Evolutionary conservation across 352 stramenopile genomes (phyloP).

Genomic region (Phytopythium litorale): DNA sequence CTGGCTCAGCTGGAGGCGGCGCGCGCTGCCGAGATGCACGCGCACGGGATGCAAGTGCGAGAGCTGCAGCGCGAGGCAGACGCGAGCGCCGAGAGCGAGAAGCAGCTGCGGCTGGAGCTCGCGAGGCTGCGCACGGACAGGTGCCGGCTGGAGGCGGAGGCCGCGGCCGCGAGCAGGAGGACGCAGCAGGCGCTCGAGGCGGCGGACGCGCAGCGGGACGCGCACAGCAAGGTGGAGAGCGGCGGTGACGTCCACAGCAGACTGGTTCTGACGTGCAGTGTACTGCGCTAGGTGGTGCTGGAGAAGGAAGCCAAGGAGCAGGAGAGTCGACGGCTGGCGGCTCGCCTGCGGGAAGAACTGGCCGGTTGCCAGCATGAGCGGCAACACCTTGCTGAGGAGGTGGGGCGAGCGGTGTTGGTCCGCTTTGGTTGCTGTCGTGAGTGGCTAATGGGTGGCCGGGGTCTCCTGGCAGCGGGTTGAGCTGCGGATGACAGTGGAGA

Average conservation of each 20-base stretch:
- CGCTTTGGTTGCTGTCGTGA: no score
- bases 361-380: neutral
- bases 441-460: neutral
- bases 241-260: neutral
- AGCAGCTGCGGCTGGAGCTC: conserved; percentile 32
- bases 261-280: neutral
- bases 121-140: conserved; percentile 42
- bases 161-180: conserved; percentile 14
- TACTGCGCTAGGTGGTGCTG: neutral
- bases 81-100: conserved; percentile 13
- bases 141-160: conserved; percentile 39
- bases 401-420: neutral
- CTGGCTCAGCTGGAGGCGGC: conserved; percentile 31
- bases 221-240: conserved; percentile 11
- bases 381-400: conserved; percentile 1
- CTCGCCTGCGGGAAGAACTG: neutral
- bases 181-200: conserved; percentile 12
- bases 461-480: neutral
- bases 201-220: conserved; percentile 11
- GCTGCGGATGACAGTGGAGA: neutral
- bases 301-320: neutral
- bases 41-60: conserved; percentile 33
- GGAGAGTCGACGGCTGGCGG: neutral
- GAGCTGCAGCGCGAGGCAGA: conserved; percentile 32
- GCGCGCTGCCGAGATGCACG: conserved; percentile 43